phyloP scores from a whole-genome alignment of 768 basidiomycete species.

The Mycena sanguinolenta region DNA sequence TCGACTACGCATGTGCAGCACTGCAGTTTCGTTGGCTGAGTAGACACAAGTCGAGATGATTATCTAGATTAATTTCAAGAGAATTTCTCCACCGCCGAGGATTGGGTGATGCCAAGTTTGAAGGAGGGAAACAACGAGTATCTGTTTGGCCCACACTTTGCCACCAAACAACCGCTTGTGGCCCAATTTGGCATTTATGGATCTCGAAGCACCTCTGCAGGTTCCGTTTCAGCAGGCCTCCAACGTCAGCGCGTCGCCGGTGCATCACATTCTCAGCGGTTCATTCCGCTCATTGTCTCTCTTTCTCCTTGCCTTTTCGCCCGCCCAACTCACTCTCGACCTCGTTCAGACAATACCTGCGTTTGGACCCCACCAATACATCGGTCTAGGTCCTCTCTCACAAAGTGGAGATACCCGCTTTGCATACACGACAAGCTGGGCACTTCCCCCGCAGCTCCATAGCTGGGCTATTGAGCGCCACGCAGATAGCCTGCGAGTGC shows the following conservation, averaged over 20 bases:
- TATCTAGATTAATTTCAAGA: too few species aligned
- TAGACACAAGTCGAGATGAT: too few species aligned
- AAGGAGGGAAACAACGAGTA: too few species aligned
- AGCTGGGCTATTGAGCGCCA: constrained; percentile 58
- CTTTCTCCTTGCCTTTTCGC: constrained; percentile 64
- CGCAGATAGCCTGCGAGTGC: constrained; percentile 44
- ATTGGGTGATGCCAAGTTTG: too few species aligned
- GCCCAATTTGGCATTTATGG: constrained; percentile 25
- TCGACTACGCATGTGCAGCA: too few species aligned
- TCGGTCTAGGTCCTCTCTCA: constrained; percentile 53
- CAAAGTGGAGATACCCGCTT: constrained; percentile 34
- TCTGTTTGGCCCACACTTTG: not conserved
- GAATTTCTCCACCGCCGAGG: too few species aligned
- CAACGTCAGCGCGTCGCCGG: constrained; percentile 2
- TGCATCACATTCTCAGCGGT: constrained; percentile 49
- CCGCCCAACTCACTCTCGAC: constrained; percentile 52
- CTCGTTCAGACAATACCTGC: constrained; percentile 58
- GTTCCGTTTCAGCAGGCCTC: not conserved
- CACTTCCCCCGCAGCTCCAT: constrained; percentile 58
- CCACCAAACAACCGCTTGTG: not conserved
- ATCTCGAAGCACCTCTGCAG: constrained; percentile 18
- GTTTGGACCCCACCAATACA: constrained; percentile 66
- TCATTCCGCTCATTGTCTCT: constrained; percentile 67
- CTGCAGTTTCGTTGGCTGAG: too few species aligned
- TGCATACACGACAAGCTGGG: constrained; percentile 67